A percentile compares a stretch with the other conserved stretches of the same genome.
phyloP scores from a whole-genome alignment of 2,329 filamentous ascomycete species.

The Hypoxylon sp. region DNA sequence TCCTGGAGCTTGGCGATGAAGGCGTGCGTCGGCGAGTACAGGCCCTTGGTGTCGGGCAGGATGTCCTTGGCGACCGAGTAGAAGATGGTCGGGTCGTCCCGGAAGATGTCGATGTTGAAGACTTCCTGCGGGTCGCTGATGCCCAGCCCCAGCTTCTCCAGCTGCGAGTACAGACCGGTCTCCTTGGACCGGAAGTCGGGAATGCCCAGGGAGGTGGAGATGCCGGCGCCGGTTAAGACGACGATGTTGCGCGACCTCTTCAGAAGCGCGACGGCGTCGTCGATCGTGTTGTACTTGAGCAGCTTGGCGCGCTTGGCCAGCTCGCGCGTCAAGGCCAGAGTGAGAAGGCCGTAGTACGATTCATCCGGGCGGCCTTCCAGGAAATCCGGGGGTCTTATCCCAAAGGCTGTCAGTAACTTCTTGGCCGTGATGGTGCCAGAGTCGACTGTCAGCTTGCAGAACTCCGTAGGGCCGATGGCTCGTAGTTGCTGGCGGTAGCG shows the following conservation, averaged over 20 bases:
- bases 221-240: slow-evolving; percentile 94
- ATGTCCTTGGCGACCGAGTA: slow-evolving; percentile 94
- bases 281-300: slow-evolving; percentile 82
- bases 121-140: slow-evolving; percentile 90
- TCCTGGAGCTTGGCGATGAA: slow-evolving; percentile 93
- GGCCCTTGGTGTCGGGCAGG: slow-evolving; percentile 75
- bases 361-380: slow-evolving; percentile 80
- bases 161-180: slow-evolving; percentile 88
- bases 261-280: slow-evolving; percentile 86
- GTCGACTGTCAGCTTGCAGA: slow-evolving; percentile 79
- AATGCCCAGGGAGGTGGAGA: slow-evolving; percentile 95
- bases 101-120: slow-evolving; percentile 91
- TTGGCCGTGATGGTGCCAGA: slow-evolving; percentile 78
- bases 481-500: slow-evolving; percentile 78
- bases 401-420: slow-evolving; percentile 89
- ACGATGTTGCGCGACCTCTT: slow-evolving; percentile 84
- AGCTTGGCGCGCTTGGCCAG: slow-evolving; percentile 86
- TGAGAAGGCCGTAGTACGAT: slow-evolving; percentile 79
- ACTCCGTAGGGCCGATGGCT: slow-evolving; percentile 80
- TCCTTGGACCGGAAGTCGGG: slow-evolving; percentile 96
- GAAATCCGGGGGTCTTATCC: slow-evolving; percentile 78
- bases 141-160: slow-evolving; percentile 77
- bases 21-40: slow-evolving; percentile 90
- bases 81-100: slow-evolving; percentile 88
- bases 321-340: slow-evolving; percentile 82